phyloP scores from a whole-genome alignment of 495 filamentous ascomycete species.

The Coniosporium apollinis region DNA sequence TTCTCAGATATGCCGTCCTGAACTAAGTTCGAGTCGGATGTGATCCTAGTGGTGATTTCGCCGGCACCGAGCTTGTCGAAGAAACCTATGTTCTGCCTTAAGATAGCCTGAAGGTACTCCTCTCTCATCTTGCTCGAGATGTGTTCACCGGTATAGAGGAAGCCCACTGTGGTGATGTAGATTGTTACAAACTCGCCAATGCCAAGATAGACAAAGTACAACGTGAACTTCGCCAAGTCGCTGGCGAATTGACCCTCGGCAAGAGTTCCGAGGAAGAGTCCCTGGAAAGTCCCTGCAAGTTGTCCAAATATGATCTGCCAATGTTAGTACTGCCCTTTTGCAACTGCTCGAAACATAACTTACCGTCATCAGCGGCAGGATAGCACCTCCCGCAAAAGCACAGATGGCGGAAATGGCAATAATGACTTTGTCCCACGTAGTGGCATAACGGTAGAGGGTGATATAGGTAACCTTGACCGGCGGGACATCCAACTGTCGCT shows the following conservation, averaged over 20 bases:
- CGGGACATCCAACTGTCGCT: conserved; percentile 53
- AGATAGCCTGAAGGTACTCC: conserved; percentile 64
- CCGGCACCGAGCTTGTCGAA: conserved; percentile 86
- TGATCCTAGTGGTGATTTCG: conserved; percentile 86
- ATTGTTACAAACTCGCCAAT: conserved; percentile 69
- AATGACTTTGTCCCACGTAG: conserved; percentile 55
- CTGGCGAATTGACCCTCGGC: conserved; percentile 37
- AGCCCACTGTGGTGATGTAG: conserved; percentile 71
- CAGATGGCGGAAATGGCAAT: conserved; percentile 46
- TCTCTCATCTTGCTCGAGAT: conserved; percentile 71
- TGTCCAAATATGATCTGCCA: conserved; percentile 52
- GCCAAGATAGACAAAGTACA: conserved; percentile 85
- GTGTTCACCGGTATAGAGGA: conserved; percentile 89
- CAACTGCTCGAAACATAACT: conserved; percentile 6
- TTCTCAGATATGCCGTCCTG: conserved; percentile 85
- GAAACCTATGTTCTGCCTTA: conserved; percentile 82
- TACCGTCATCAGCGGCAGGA: conserved; percentile 76
- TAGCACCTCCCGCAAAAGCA: conserved; percentile 64
- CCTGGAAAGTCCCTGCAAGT: conserved; percentile 54
- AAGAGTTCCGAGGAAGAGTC: conserved; percentile 34
- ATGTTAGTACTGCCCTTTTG: background rate
- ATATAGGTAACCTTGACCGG: conserved; percentile 45
- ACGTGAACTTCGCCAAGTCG: conserved; percentile 45
- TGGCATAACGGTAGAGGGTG: conserved; percentile 66
- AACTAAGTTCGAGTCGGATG: conserved; percentile 73